Conservation (phyloP, 2,329 filamentous ascomycete species). For the Venturiaceae sp. region DNA sequence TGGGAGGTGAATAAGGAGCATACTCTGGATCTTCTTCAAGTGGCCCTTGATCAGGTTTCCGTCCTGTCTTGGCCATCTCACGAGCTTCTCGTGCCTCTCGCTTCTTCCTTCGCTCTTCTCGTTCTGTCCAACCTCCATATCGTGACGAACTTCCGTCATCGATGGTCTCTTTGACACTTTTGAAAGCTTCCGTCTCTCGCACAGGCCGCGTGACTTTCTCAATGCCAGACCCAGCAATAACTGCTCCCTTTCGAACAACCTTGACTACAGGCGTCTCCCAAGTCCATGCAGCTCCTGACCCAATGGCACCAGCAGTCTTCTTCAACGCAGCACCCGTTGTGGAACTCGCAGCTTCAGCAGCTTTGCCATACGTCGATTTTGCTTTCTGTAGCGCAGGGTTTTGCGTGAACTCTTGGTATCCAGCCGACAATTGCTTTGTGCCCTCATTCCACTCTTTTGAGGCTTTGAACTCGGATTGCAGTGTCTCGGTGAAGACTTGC, state of each 20-base stretch:
- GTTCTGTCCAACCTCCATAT: constrained; percentile 95
- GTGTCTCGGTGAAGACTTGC: constrained; percentile 98
- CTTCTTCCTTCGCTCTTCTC: constrained; percentile 78
- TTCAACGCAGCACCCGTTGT: constrained; percentile 75
- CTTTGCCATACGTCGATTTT: constrained; percentile 76
- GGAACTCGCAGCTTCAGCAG: constrained; percentile 71
- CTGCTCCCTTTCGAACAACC: constrained; percentile 77
- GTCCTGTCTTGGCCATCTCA: constrained; percentile 41
- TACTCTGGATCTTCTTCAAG: constrained; percentile 82
- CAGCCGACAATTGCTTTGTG: constrained; percentile 85
- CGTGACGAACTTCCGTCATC: constrained; percentile 93
- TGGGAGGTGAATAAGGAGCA: too few species aligned
- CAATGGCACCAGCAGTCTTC: constrained; percentile 74
- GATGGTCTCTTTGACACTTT: constrained; percentile 86
- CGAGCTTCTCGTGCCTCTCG: constrained; percentile 63
- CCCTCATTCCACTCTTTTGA: constrained; percentile 99
- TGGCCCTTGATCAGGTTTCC: constrained; percentile 44
- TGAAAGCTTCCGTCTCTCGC: constrained; percentile 88
- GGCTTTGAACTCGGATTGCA: constrained; percentile 85
- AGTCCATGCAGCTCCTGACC: constrained; percentile 88
- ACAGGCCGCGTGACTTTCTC: constrained; percentile 95
- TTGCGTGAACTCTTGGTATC: constrained; percentile 84
- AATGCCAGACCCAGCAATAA: constrained; percentile 73
- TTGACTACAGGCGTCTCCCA: constrained; percentile 95
- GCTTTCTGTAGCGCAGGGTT: constrained; percentile 84